These are phyloP conservation scores for Lactarius quietus DNA, from an alignment of 768 basidiomycete species.

Conservation along the genomic window DNA sequence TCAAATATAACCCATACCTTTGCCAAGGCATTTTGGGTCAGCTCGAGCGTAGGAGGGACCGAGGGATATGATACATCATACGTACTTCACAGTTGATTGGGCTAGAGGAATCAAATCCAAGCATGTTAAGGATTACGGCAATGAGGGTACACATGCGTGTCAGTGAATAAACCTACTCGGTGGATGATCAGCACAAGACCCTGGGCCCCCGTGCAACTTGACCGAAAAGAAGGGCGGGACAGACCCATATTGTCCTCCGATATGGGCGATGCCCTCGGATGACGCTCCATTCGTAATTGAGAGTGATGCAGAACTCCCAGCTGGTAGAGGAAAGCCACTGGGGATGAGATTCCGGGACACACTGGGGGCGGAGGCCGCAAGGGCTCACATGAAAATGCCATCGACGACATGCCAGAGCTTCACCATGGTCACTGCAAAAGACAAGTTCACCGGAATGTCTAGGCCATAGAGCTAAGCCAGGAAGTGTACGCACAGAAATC, in stretches of 20 bases:
- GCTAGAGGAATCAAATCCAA: background rate
- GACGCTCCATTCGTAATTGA: background rate
- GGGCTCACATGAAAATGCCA: slow-evolving; percentile 9
- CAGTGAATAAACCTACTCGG: slow-evolving; percentile 12
- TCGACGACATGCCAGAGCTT: slow-evolving; percentile 12
- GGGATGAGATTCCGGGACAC: too few relatives aligned
- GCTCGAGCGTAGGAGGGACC: background rate
- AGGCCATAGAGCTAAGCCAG: too few relatives aligned
- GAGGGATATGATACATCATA: background rate
- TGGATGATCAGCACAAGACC: background rate
- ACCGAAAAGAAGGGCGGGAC: background rate
- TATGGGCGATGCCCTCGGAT: slow-evolving; percentile 7
- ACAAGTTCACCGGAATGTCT: too few relatives aligned
- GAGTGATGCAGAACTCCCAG: background rate
- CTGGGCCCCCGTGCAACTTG: background rate
- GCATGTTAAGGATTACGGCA: background rate
- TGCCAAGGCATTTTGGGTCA: background rate
- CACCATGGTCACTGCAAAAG: background rate
- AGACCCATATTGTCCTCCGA: slow-evolving; percentile 13
- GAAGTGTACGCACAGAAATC: too few relatives aligned
- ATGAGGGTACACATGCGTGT: slow-evolving; percentile 3
- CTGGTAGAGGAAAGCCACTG: background rate
- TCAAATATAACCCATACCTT: background rate
- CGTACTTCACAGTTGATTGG: slow-evolving; percentile 15
- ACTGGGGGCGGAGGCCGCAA: too few relatives aligned